A percentile compares a stretch with the other conserved stretches of the same genome.
Evolutionary conservation across 495 filamentous ascomycete genomes (phyloP).

Genomic region (Oidiodendron maius): DNA sequence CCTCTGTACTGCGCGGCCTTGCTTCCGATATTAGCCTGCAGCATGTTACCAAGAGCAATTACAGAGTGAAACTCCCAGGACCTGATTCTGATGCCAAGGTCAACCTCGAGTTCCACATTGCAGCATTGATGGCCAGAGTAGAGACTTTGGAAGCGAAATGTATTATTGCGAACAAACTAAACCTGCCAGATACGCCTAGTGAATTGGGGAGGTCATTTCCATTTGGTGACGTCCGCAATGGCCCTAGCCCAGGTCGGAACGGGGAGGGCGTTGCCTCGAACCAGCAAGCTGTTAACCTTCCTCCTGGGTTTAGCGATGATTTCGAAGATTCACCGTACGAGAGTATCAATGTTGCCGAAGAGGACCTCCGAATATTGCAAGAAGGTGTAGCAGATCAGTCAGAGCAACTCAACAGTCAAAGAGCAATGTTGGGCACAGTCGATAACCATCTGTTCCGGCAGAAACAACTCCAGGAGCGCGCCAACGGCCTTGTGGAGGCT

Average conservation of each 20-base stretch:
- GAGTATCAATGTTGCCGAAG: slow-evolving; percentile 48
- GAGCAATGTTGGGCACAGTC: slow-evolving; percentile 62
- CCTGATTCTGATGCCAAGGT: slow-evolving; percentile 54
- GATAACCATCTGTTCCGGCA: slow-evolving; percentile 62
- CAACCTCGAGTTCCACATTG: slow-evolving; percentile 64
- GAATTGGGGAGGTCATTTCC: slow-evolving; percentile 46
- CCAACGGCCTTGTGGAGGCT: slow-evolving; percentile 47
- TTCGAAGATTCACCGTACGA: slow-evolving; percentile 32
- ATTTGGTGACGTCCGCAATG: slow-evolving; percentile 38
- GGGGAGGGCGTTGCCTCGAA: slow-evolving; percentile 10
- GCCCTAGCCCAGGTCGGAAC: slow-evolving; percentile 5
- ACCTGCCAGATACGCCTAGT: slow-evolving; percentile 58
- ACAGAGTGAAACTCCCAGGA: slow-evolving; percentile 49
- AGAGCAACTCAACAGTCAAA: slow-evolving; percentile 68
- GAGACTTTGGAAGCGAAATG: slow-evolving; percentile 63
- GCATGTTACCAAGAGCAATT: slow-evolving; percentile 1
- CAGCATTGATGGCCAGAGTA: slow-evolving; percentile 59
- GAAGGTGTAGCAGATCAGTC: slow-evolving; percentile 76
- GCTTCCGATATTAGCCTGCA: slow-evolving; percentile 38
- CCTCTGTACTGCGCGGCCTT: slow-evolving; percentile 56
- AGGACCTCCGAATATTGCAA: slow-evolving; percentile 62
- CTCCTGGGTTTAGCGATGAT: slow-evolving; percentile 23
- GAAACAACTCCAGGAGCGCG: slow-evolving; percentile 54
- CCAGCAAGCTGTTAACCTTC: slow-evolving; percentile 8
- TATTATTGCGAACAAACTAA: slow-evolving; percentile 41